These are phyloP conservation scores for Lophiostoma macrostomum DNA, from an alignment of 495 filamentous ascomycete species.

Conservation along the genomic window DNA sequence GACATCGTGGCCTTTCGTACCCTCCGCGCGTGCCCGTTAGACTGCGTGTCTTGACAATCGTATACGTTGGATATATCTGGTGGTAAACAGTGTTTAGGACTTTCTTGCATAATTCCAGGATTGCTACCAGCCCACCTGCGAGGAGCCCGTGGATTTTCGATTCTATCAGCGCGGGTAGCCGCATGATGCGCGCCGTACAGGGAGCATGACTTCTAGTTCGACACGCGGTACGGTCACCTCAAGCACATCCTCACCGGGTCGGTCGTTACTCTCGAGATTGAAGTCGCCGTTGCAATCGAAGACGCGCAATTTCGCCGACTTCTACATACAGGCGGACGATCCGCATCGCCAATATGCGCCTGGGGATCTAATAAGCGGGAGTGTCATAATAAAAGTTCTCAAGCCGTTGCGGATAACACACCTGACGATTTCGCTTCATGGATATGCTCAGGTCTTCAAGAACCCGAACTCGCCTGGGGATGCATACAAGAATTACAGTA, in stretches of 20 bases:
- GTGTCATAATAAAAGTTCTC: conserved; percentile 74
- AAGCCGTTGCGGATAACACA: conserved; percentile 87
- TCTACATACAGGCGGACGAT: conserved; percentile 75
- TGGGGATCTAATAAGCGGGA: conserved; percentile 65
- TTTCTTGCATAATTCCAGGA: too few relatives aligned
- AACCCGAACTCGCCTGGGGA: conserved; percentile 66
- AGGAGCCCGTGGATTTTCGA: not conserved
- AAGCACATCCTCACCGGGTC: conserved; percentile 26
- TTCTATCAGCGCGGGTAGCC: conserved; percentile 15
- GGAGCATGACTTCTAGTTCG: conserved; percentile 39
- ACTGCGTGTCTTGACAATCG: not conserved
- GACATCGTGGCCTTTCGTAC: not conserved
- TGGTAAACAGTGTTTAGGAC: too few relatives aligned
- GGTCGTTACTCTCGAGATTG: conserved; percentile 57
- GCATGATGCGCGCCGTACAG: conserved; percentile 32
- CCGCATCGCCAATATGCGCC: conserved; percentile 82
- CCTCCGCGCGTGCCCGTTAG: not conserved
- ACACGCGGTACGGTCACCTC: conserved; percentile 28
- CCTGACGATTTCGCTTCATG: conserved; percentile 81
- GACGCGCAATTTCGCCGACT: conserved; percentile 75
- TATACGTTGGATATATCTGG: too few relatives aligned
- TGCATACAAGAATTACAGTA: conserved; percentile 42
- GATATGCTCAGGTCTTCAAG: conserved; percentile 84
- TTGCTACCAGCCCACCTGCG: conserved; percentile 1
- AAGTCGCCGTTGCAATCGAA: conserved; percentile 59